Base-by-base conservation (phyloP, 495 filamentous ascomycete species). In the Saxophila tyrrhenica region DNA sequence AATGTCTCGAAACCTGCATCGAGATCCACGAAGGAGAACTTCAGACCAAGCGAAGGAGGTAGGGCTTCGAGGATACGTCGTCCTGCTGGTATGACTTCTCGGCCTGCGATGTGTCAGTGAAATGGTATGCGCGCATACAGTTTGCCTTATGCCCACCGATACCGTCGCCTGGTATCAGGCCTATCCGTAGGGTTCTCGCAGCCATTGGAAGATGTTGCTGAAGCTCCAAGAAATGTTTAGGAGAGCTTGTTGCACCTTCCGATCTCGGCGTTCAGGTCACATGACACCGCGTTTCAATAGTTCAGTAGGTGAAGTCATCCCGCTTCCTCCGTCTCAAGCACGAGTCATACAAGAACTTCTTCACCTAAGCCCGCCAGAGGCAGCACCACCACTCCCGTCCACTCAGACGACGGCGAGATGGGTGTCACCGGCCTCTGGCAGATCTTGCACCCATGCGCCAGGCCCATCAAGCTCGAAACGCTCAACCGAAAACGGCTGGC, bases 341-440 rank as follows among this genome's bases (percentile, higher is more conserved):
- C 41, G 41, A 44, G 41, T 44, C 41, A 44, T 21, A 21, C 17
- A 5, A 8, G n/a, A 7, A n/a, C 5, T 17, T 21, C 41, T 17
- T n/a, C 15, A 8, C 17, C 41, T 8, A 44, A 5, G 8, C 13
- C 29, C 29, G 29, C 29, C 29, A 35, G 29, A 35, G 29, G 29
- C 29, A 35, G 13, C 29, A 13, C 5, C 29, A 5, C 13, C 41
- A 17, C 41, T 69, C 68, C 48, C 82, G 94, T 21, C 72, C 74
- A 5, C 29, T 13, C 5, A 35, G n/a, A n/a, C n/a, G n/a, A 35
- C 29, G 86, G 79, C 44, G 69, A 79, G 67, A 98, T 98, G 92
- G 92, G 92, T 83, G 92, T 97, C 50, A 92, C 89, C 65, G 89
- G 89, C 52, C 88, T 98, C 53, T 98, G 92, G 92, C 87, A 85